phyloP scores from a whole-genome alignment of 2,329 filamentous ascomycete genomes.

The Hymenoscyphus salicellus region DNA sequence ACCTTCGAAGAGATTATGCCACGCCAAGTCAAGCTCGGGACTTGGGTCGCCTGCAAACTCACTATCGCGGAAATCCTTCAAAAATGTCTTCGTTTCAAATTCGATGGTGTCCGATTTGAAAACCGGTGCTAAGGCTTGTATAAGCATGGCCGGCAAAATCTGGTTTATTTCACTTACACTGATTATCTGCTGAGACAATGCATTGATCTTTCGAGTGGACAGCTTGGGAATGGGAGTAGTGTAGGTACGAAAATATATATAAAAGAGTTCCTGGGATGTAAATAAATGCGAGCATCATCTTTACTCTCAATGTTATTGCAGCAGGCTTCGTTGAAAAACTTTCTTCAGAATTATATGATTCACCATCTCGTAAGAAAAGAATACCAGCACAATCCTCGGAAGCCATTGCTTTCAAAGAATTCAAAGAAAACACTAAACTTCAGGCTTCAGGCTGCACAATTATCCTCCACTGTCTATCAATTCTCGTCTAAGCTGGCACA shows the following conservation, averaged over 20 bases:
- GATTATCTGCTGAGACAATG: not conserved
- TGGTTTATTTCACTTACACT: not conserved
- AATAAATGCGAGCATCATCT: not conserved
- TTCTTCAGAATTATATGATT: not conserved
- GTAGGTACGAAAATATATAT: not conserved
- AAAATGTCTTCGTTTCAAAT: not conserved
- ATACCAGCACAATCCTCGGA: not conserved
- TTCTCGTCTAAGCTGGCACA: no score
- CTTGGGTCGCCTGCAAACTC: not conserved
- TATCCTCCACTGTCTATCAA: no score
- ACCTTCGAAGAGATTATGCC: conserved; percentile 5
- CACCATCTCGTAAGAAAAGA: not conserved
- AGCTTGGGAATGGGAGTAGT: not conserved
- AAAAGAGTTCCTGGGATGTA: not conserved
- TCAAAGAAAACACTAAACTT: not conserved
- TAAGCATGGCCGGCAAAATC: not conserved
- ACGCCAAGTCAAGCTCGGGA: not conserved
- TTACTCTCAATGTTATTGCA: not conserved
- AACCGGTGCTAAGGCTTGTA: not conserved
- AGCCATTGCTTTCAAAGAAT: not conserved
- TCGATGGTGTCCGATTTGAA: not conserved
- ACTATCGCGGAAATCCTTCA: not conserved
- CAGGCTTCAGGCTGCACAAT: not conserved
- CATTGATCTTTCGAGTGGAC: not conserved
- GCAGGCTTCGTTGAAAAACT: not conserved